Percentiles rank a stretch among this genome's conserved stretches.
These are phyloP conservation scores for Yamadazyma kanchanaburiensis DNA, from an alignment of 1,139 yeast species.

Conservation along the genomic window DNA sequence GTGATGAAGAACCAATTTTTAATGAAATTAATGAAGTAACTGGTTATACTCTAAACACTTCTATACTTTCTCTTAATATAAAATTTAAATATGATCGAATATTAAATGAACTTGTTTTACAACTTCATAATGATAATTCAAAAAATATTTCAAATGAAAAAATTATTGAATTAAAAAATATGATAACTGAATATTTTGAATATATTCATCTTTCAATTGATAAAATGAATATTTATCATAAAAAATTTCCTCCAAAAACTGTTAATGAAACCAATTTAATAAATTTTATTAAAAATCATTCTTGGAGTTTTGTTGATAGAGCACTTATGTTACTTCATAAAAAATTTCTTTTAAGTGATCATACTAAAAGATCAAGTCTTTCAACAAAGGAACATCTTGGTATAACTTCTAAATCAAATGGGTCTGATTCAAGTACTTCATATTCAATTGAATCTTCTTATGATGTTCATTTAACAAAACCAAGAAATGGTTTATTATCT, in stretches of 20 bases:
- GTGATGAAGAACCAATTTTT: conserved; percentile 40
- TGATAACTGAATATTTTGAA: conserved; percentile 48
- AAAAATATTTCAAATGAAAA: conserved; percentile 35
- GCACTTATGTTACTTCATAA: conserved; percentile 54
- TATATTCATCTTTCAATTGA: conserved; percentile 46
- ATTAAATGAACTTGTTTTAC: conserved; percentile 48
- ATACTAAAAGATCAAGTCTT: conserved; percentile 1
- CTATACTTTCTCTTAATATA: conserved; percentile 46
- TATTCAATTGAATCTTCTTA: conserved; percentile 8
- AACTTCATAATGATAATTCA: conserved; percentile 38
- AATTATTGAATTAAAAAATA: conserved; percentile 41
- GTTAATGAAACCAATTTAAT: conserved; percentile 45
- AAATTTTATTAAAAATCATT: conserved; percentile 46
- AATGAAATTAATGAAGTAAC: conserved; percentile 19
- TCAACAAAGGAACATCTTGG: conserved; percentile 1
- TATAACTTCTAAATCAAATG: not conserved
- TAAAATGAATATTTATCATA: conserved; percentile 22
- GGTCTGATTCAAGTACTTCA: conserved; percentile 3
- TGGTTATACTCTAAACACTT: conserved; percentile 29
- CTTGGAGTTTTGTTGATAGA: conserved; percentile 55
- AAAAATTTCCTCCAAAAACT: conserved; percentile 25
- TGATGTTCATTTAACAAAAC: conserved; percentile 15
- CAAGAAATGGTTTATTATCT: conserved; percentile 26
- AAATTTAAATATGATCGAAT: conserved; percentile 52
- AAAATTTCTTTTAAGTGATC: conserved; percentile 41